These are phyloP conservation scores for Starmerella kuoi DNA, from an alignment of 805 yeast species.

Conservation along the genomic window DNA sequence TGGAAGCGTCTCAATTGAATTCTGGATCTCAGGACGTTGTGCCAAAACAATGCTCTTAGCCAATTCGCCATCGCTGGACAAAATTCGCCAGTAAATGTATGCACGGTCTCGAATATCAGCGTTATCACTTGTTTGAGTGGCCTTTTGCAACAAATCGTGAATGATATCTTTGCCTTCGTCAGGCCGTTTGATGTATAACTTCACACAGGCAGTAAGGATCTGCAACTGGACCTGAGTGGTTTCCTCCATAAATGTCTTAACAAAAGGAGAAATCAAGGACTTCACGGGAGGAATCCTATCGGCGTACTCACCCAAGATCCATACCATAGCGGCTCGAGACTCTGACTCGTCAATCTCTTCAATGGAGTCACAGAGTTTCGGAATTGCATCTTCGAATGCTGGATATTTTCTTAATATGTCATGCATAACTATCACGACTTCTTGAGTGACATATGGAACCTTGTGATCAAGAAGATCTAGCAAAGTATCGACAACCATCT, in stretches of 20 bases:
- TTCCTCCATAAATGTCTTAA: slow-evolving; percentile 48
- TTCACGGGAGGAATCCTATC: slow-evolving; percentile 35
- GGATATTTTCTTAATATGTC: slow-evolving; percentile 66
- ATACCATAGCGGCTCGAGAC: slow-evolving; percentile 61
- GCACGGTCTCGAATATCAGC: slow-evolving; percentile 86
- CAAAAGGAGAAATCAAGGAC: slow-evolving; percentile 34
- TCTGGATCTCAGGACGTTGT: slow-evolving; percentile 56
- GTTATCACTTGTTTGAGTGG: slow-evolving; percentile 65
- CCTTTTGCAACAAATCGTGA: slow-evolving; percentile 64
- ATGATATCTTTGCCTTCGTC: slow-evolving; percentile 48
- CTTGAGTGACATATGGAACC: slow-evolving; percentile 63
- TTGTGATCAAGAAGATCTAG: slow-evolving; percentile 49
- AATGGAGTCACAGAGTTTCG: slow-evolving; percentile 34
- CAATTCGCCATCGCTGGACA: slow-evolving; percentile 70
- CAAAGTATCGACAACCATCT: slow-evolving; percentile 55
- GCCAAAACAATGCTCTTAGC: slow-evolving; percentile 50
- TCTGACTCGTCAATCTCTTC: slow-evolving; percentile 69
- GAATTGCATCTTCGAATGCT: slow-evolving; percentile 42
- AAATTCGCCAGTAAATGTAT: slow-evolving; percentile 72
- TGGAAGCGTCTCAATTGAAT: slow-evolving; percentile 61
- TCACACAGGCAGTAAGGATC: slow-evolving; percentile 63
- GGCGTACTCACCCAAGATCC: slow-evolving; percentile 79
- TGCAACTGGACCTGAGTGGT: slow-evolving; percentile 66
- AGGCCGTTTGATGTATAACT: slow-evolving; percentile 53
- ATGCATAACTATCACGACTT: slow-evolving; percentile 60